These are phyloP conservation scores for Boechera divaricarpa DNA, from an alignment of 345 rosid species.

Conservation along the genomic window DNA sequence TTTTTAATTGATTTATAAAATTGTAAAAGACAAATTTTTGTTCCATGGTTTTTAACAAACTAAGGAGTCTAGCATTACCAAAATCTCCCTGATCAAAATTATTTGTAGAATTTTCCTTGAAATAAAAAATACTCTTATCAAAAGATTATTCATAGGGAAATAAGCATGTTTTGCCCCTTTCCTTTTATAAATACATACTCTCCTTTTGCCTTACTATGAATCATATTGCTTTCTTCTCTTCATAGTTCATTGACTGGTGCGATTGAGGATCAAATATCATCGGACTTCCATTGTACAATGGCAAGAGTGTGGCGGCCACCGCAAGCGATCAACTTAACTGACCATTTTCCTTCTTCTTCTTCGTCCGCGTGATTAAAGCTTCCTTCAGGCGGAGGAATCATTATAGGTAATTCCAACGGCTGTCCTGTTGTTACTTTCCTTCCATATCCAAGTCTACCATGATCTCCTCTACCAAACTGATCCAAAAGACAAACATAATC, in stretches of 20 bases:
- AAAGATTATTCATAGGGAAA: constrained; percentile 22
- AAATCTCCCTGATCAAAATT: not conserved
- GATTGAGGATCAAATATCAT: constrained; percentile 26
- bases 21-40: not conserved
- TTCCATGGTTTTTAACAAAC: constrained; percentile 12
- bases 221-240: constrained; percentile 25
- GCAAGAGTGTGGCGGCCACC: constrained; percentile 98
- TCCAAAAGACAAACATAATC: constrained; percentile 14
- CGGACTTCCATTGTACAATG: constrained; percentile 67
- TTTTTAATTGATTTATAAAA: not conserved
- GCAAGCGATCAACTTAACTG: constrained; percentile 75
- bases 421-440: constrained; percentile 90
- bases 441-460: constrained; percentile 94
- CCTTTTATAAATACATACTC: not conserved
- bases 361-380: constrained; percentile 44
- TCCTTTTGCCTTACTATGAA: constrained; percentile 17
- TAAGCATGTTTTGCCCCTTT: not conserved
- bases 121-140: constrained; percentile 17
- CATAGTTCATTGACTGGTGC: constrained; percentile 6
- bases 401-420: constrained; percentile 85
- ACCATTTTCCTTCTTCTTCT: constrained; percentile 69
- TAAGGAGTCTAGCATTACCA: not conserved
- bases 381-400: constrained; percentile 57
- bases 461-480: constrained; percentile 99
- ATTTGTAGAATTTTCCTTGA: not conserved